Conservation (phyloP, 2,329 filamentous ascomycete species). For the Fusarium humuli region DNA sequence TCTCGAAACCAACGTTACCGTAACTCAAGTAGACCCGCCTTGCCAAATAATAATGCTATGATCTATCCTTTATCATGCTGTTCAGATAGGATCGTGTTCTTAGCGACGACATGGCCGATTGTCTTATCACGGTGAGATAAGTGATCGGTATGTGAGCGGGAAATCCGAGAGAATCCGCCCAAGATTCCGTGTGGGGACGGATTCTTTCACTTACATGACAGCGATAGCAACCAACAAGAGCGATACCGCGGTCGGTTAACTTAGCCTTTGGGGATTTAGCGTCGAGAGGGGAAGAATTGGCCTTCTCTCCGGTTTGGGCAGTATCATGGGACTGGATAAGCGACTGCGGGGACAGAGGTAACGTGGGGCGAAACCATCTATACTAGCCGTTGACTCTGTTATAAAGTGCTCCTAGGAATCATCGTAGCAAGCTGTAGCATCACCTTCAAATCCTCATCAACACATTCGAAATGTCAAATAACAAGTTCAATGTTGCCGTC, state of each 20-base stretch:
- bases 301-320: neutral
- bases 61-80: neutral
- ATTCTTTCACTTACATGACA: neutral
- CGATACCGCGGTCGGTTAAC: neutral
- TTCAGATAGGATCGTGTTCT: neutral
- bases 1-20: no score
- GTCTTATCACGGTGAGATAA: neutral
- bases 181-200: conserved; percentile 19
- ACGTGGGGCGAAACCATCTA: neutral
- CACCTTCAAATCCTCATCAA: neutral
- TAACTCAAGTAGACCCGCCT: neutral
- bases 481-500: conserved; percentile 10
- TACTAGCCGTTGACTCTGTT: neutral
- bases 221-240: neutral
- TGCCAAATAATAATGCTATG: neutral
- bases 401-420: neutral
- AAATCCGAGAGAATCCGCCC: conserved; percentile 17
- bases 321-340: neutral
- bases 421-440: neutral
- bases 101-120: neutral
- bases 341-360: neutral
- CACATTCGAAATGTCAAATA: neutral
- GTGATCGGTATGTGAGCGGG: neutral
- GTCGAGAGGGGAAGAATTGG: neutral
- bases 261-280: neutral